phyloP scores from a whole-genome alignment of 2,329 filamentous ascomycete species.

The Xylariaceae sp. region DNA sequence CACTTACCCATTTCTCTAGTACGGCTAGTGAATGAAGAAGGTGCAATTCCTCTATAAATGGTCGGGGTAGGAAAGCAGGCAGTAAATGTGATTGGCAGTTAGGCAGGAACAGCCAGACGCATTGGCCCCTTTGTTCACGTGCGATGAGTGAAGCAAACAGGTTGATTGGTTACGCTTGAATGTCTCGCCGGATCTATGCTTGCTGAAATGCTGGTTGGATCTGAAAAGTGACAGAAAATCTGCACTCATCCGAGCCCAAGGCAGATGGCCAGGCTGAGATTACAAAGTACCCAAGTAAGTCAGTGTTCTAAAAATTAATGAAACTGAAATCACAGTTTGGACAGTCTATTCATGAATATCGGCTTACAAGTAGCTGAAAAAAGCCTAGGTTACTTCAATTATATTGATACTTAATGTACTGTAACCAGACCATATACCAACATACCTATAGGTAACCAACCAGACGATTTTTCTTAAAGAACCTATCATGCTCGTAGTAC shows the following conservation, averaged over 20 bases:
- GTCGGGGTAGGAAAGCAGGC: not conserved
- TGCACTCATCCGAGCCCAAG: slow-evolving; percentile 4
- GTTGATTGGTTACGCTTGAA: not conserved
- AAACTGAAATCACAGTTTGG: no score
- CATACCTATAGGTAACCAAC: no score
- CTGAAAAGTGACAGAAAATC: slow-evolving; percentile 7
- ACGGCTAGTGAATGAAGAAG: slow-evolving; percentile 19
- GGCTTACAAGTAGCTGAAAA: no score
- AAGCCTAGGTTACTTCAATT: no score
- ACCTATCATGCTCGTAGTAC: no score
- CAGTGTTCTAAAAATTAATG: no score
- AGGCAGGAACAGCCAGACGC: not conserved
- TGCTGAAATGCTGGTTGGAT: not conserved
- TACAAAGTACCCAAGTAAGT: no score
- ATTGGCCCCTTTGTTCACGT: not conserved
- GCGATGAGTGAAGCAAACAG: slow-evolving; percentile 9
- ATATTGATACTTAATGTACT: no score
- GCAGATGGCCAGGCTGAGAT: not conserved
- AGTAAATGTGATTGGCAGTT: slow-evolving; percentile 5
- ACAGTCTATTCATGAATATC: no score
- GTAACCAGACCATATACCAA: no score
- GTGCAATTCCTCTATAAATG: not conserved
- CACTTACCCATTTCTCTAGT: slow-evolving; percentile 32
- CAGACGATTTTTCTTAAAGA: no score
- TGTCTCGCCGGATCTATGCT: slow-evolving; percentile 1